phyloP scores from a whole-genome alignment of 2,329 filamentous ascomycete genomes.

The Verticillium longisporum region DNA sequence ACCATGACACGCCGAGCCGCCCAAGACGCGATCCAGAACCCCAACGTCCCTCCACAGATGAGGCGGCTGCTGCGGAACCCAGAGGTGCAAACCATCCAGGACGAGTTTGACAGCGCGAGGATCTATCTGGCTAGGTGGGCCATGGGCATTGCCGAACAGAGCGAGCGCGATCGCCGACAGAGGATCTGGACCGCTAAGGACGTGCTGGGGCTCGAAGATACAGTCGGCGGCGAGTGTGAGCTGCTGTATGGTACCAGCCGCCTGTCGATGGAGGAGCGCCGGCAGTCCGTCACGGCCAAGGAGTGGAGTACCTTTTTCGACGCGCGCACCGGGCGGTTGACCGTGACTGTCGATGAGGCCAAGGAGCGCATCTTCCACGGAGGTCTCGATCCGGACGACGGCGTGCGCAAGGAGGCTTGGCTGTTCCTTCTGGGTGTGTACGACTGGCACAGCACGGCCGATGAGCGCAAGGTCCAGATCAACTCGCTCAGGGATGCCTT shows the following conservation, averaged over 20 bases:
- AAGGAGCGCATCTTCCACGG: slow-evolving; percentile 98
- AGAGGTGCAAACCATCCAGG: slow-evolving; percentile 89
- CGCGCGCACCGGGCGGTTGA: slow-evolving; percentile 61
- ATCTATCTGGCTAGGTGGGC: slow-evolving; percentile 95
- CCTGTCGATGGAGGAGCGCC: slow-evolving; percentile 67
- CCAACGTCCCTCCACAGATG: slow-evolving; percentile 83
- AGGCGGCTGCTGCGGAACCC: slow-evolving; percentile 79
- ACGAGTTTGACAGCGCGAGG: slow-evolving; percentile 94
- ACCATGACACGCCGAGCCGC: slow-evolving; percentile 91
- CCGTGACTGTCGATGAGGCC: slow-evolving; percentile 81
- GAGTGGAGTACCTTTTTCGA: slow-evolving; percentile 96
- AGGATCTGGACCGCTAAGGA: slow-evolving; percentile 91
- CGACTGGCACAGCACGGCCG: slow-evolving; percentile 82
- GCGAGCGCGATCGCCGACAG: slow-evolving; percentile 77
- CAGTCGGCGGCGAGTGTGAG: slow-evolving; percentile 92
- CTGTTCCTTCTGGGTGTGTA: slow-evolving; percentile 87
- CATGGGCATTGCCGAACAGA: slow-evolving; percentile 97
- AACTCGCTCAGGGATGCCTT: slow-evolving; percentile 90
- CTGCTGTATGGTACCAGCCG: slow-evolving; percentile 74
- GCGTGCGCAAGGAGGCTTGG: slow-evolving; percentile 94
- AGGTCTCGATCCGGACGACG: slow-evolving; percentile 80
- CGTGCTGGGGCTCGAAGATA: slow-evolving; percentile 89
- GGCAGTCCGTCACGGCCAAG: slow-evolving; percentile 68
- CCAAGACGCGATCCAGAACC: slow-evolving; percentile 86
- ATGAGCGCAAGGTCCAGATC: slow-evolving; percentile 76